Evolutionary conservation across 163 green algal genomes (phyloP), one percentile per base, ranked within the genome.

Genomic region (Prototheca stagnorum): DNA sequence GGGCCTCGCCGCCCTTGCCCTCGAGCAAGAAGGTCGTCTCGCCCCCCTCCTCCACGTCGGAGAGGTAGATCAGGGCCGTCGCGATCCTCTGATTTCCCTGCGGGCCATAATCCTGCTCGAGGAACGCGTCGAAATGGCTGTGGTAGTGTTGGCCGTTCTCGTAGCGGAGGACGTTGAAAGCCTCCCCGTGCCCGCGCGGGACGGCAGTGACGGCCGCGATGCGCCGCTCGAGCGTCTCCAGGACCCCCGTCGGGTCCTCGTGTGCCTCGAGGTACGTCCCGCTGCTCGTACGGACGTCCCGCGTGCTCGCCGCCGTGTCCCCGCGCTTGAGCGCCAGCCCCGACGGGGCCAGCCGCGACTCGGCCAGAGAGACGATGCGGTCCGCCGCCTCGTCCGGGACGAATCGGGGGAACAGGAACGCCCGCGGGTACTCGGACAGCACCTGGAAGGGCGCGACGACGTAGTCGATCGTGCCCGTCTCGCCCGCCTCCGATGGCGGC

Each of bases 161-260:
- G 50, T 88, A 88, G 14, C 78, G 57, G 27, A 88, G 56, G 28
- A 88, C 69, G 23, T 88, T 88, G 59, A 86, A 88, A 4, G 74
- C 58, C 65, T 80, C 64, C 44, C 61, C 25, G 27, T 54, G 51
- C 1, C 35, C 42, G 11, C 36, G 51, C 6, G 68, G 74, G 1
- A 80, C 24, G 15, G 58, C 58, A 8, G 65, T 73, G 22, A 77
- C 39, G 22, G 50, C 46, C 3, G 72, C 72, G 25, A 75, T 65
- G 39, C 72, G 70, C 21, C 79, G 57, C 49, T 81, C 73, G 8
- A 81, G 46, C 56, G 35, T 71, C 1, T 53, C 59, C 41, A 82
- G 57, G 24, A 75, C 64, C 1, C 64, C 72, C 2, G 62, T 44
- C 0, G 37, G 40, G 44, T 81, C 73, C 16, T 65, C 42, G 1